Evolutionary conservation across 2,329 filamentous ascomycete species (phyloP).

Genomic region (Aspergillus terreus): DNA sequence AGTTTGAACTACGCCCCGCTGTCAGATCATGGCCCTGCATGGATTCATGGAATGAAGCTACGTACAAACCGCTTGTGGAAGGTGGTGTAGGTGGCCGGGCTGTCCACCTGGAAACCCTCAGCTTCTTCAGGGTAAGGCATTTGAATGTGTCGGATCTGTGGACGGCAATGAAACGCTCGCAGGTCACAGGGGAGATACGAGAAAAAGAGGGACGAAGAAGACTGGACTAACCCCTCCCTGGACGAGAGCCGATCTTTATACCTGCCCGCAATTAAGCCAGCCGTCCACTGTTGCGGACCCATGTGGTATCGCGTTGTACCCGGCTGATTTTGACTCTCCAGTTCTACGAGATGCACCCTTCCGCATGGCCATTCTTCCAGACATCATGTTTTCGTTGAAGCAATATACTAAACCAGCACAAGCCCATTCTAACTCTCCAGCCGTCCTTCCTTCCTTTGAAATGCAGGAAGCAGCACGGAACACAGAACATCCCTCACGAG

Average conservation of each 20-base stretch:
- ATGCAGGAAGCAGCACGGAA: background rate
- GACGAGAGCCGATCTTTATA: slow-evolving; percentile 1
- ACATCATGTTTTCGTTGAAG: no score
- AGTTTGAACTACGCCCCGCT: slow-evolving; percentile 61
- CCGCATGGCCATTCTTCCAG: slow-evolving; percentile 2
- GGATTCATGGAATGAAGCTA: slow-evolving; percentile 1
- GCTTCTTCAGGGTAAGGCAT: slow-evolving; percentile 47
- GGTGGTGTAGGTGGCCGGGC: slow-evolving; percentile 62
- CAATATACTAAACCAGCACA: no score
- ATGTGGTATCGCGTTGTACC: background rate
- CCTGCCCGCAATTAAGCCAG: background rate
- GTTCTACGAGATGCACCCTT: background rate
- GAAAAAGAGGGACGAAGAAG: background rate
- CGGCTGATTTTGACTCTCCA: background rate
- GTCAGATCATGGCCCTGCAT: background rate
- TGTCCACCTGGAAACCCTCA: slow-evolving; percentile 51
- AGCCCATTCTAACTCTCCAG: background rate
- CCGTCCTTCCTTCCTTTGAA: background rate
- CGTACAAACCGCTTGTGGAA: slow-evolving; percentile 56
- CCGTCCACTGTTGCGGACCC: background rate
- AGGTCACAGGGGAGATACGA: background rate
- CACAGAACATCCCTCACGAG: no score
- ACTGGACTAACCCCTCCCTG: background rate
- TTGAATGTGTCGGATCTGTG: slow-evolving; percentile 2
- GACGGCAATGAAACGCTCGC: background rate